These are phyloP conservation scores for Phytophthora fragariae DNA, from an alignment of 352 stramenopile genomes.

Conservation along the genomic window DNA sequence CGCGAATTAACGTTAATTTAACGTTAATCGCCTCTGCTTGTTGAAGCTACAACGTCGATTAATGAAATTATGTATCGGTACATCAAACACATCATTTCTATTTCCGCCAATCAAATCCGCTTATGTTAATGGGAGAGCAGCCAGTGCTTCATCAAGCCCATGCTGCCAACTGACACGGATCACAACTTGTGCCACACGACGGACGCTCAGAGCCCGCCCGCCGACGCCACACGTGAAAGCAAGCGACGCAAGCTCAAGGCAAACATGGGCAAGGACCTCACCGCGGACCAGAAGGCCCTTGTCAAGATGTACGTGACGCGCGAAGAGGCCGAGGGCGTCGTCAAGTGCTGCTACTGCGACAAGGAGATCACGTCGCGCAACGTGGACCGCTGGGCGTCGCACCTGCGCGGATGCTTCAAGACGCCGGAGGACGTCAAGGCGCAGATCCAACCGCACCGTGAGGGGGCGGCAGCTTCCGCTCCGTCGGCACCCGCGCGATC, in stretches of 20 bases:
- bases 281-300: constrained; percentile 72
- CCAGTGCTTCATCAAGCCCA: constrained; percentile 35
- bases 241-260: constrained; percentile 47
- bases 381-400: constrained; percentile 84
- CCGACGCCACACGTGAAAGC: constrained; percentile 30
- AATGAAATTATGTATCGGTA: constrained; percentile 13
- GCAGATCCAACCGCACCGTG: constrained; percentile 74
- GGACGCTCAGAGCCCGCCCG: constrained; percentile 20
- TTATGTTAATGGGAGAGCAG: constrained; percentile 21
- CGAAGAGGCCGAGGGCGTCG: constrained; percentile 57
- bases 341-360: constrained; percentile 87
- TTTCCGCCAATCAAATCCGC: constrained; percentile 36
- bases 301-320: constrained; percentile 82
- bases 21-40: neutral
- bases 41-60: constrained; percentile 2
- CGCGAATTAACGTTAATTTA: too few species aligned
- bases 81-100: constrained; percentile 20
- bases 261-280: constrained; percentile 69
- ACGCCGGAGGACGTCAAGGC: constrained; percentile 80
- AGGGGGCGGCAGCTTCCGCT: neutral
- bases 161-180: constrained; percentile 58
- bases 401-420: constrained; percentile 79
- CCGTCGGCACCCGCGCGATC: neutral
- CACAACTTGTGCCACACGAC: constrained; percentile 26
- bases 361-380: constrained; percentile 90